Percentiles rank a stretch among this genome's conserved stretches.
These are phyloP conservation scores for Naganishia onofrii DNA, from an alignment of 768 basidiomycete genomes.

Conservation along the genomic window DNA sequence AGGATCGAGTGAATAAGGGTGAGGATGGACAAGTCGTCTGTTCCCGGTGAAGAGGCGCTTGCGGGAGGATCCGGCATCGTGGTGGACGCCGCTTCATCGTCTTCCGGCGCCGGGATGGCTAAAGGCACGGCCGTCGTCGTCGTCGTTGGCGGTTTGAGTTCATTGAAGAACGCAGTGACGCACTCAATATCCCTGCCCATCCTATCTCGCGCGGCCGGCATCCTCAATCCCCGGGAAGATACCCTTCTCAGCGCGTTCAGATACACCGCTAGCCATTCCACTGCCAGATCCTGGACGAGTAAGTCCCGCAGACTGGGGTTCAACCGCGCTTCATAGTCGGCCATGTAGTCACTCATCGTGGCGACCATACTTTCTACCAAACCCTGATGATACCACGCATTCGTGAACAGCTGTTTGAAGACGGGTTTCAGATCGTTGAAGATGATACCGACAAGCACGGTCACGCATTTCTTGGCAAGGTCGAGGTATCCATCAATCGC, in stretches of 20 bases:
- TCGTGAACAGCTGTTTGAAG: conserved; percentile 73
- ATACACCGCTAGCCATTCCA: conserved; percentile 83
- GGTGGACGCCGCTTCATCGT: not conserved
- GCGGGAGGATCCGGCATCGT: not conserved
- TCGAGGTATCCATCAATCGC: conserved; percentile 98
- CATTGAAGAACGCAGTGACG: conserved; percentile 75
- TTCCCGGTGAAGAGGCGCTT: not conserved
- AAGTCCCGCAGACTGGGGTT: conserved; percentile 88
- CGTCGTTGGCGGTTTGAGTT: conserved; percentile 60
- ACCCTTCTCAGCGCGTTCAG: conserved; percentile 80
- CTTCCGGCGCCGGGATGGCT: not conserved
- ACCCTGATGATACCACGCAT: conserved; percentile 78
- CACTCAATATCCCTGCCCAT: conserved; percentile 77
- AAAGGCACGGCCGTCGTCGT: conserved; percentile 42
- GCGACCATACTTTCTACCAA: conserved; percentile 83
- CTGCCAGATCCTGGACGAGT: conserved; percentile 85
- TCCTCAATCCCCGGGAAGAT: conserved; percentile 66
- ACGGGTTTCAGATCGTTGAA: conserved; percentile 91
- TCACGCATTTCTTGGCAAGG: conserved; percentile 94
- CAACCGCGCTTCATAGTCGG: conserved; percentile 87
- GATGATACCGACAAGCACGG: conserved; percentile 87
- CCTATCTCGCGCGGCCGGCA: conserved; percentile 77
- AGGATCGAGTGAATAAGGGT: conserved; percentile 77
- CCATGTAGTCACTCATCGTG: conserved; percentile 94
- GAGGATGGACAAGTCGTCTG: conserved; percentile 59